Evolutionary conservation across 2,329 filamentous ascomycete genomes (phyloP), one percentile per base, ranked within the genome.

Genomic region (Epichloe brachyelytri): DNA sequence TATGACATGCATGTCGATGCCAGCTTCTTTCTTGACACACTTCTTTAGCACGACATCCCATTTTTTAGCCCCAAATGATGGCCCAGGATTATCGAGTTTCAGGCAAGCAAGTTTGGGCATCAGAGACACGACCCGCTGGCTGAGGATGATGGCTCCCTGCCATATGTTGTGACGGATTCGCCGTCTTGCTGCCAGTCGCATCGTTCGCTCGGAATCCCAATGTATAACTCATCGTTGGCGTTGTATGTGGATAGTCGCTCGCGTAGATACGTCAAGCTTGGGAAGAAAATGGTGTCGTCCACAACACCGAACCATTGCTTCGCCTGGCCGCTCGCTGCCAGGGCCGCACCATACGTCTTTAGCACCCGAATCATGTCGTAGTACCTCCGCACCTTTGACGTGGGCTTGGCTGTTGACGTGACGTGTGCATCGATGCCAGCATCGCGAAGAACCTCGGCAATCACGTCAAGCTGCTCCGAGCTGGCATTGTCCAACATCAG

Each of bases 261-360:
- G 3, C 71, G 58, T 8, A 76, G 65, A 41, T 65, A 61, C 0
- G 62, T 59, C 34, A 74, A 57, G 38, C 67, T 68, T 0, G 72
- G 71, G 45, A 76, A 65, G 57, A 75, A 75, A 46, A 73, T 61
- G 50, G 70, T 66, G 54, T 75, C 71, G 34, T 76, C 73, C 1
- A 75, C 55, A 1, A 75, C 60, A 1, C 65, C 71, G 38, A 69
- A 67, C 62, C 69, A 74, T 43, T 59, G 62, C 62, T 71, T 72
- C 43, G 58, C 55, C 19, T 64, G 59, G 4, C 66, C 67, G 14
- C 63, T 65, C 5, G 63, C 63, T 2, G 62, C 61, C 4, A 72
- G 55, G 4, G 61, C 63, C 2, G 62, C 64, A 5, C 59, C 60
- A 43, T 67, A 64, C 4, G 59, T 59, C 41, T 63, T 61, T 39